Evolutionary conservation across 192 early-diverging fungal species (phyloP).

Genomic region (Podila epicladia): DNA sequence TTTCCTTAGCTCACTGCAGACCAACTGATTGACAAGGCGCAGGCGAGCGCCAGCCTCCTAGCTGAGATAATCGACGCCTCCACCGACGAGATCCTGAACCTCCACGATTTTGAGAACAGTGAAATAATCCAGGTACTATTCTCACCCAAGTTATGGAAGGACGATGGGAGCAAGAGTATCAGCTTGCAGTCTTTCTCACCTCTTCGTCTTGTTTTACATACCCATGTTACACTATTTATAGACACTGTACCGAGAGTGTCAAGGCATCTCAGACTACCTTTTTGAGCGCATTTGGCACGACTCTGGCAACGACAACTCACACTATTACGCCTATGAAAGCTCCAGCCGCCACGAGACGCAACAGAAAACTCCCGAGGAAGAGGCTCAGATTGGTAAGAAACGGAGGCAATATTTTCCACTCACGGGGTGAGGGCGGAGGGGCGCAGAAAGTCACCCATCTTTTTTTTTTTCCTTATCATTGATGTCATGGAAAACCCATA

Average conservation of each 20-base stretch:
- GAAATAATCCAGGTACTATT: slow-evolving; percentile 38
- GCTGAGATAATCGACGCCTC: slow-evolving; percentile 27
- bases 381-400: slow-evolving; percentile 36
- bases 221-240: neutral
- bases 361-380: slow-evolving; percentile 31
- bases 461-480: neutral
- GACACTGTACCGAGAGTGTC: slow-evolving; percentile 31
- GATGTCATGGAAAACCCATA: neutral
- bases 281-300: slow-evolving; percentile 39
- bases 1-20: slow-evolving; percentile 14
- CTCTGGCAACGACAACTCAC: slow-evolving; percentile 9
- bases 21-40: slow-evolving; percentile 34
- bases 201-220: neutral
- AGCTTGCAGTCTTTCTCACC: too few relatives aligned
- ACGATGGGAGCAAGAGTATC: neutral
- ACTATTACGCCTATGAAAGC: slow-evolving; percentile 7
- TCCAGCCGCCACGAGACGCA: slow-evolving; percentile 2
- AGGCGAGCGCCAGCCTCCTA: slow-evolving; percentile 31
- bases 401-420: neutral
- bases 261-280: slow-evolving; percentile 40
- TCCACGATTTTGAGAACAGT: slow-evolving; percentile 15
- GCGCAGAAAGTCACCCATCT: neutral
- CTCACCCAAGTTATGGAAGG: too few relatives aligned
- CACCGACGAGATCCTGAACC: slow-evolving; percentile 7
- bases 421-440: neutral